Evolutionary conservation across 2,329 filamentous ascomycete genomes (phyloP).

Genomic region (Exserohilum turcica): DNA sequence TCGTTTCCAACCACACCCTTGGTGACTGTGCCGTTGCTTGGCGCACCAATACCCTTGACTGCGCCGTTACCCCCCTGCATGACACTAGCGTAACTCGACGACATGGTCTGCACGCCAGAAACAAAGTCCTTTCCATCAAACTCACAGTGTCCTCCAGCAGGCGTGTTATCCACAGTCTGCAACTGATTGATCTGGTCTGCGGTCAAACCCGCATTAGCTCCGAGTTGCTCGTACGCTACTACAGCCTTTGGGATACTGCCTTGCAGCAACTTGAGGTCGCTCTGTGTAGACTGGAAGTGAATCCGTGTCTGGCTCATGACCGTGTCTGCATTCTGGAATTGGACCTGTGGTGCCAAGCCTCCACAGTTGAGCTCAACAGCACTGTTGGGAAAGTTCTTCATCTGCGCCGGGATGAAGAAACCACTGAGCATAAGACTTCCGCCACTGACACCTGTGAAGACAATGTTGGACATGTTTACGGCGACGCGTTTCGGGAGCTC

Average conservation of each 20-base stretch:
- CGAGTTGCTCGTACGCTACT: slow-evolving; percentile 58
- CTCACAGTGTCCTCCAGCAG: slow-evolving; percentile 62
- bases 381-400: slow-evolving; percentile 56
- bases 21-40: slow-evolving; percentile 52
- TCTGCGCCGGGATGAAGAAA: slow-evolving; percentile 64
- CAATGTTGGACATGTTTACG: slow-evolving; percentile 59
- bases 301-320: slow-evolving; percentile 57
- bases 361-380: slow-evolving; percentile 64
- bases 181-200: slow-evolving; percentile 55
- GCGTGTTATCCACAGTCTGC: slow-evolving; percentile 63
- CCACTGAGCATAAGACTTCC: slow-evolving; percentile 60
- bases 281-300: slow-evolving; percentile 62
- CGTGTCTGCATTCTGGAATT: slow-evolving; percentile 51
- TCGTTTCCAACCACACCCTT: slow-evolving; percentile 58
- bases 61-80: slow-evolving; percentile 60
- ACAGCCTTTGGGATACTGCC: slow-evolving; percentile 58
- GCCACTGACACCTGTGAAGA: slow-evolving; percentile 64
- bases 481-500: slow-evolving; percentile 60
- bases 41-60: slow-evolving; percentile 54
- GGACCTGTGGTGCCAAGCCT: slow-evolving; percentile 59
- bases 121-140: slow-evolving; percentile 62
- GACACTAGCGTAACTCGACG: slow-evolving; percentile 58
- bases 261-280: slow-evolving; percentile 58
- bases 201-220: slow-evolving; percentile 51
- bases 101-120: slow-evolving; percentile 63